Conservation (phyloP, 202 grass and related monocot species). For the Dendrocalamus latiflorus region DNA sequence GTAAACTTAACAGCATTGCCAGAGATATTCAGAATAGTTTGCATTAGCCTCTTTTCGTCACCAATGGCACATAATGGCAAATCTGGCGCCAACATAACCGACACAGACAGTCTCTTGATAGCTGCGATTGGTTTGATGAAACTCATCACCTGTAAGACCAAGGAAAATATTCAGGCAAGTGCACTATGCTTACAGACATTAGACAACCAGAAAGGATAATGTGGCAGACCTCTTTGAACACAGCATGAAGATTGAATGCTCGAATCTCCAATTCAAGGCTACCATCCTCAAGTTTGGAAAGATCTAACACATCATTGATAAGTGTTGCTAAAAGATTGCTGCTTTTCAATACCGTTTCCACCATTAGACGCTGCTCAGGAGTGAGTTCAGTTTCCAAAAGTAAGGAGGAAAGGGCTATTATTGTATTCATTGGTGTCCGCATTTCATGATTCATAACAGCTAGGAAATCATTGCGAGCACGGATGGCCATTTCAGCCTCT, state of each 20-base stretch:
- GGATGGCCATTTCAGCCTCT: too few relatives aligned
- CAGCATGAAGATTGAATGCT: constrained; percentile 91
- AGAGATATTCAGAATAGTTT: too few relatives aligned
- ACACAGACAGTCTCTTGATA: constrained; percentile 77
- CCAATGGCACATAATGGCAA: constrained; percentile 75
- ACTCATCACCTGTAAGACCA: constrained; percentile 58
- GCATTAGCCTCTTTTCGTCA: too few relatives aligned
- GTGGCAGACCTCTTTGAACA: constrained; percentile 79
- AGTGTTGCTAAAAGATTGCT: constrained; percentile 93
- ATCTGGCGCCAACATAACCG: constrained; percentile 68
- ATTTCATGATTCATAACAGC: too few relatives aligned
- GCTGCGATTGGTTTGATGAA: constrained; percentile 95
- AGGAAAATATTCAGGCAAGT: constrained; percentile 3
- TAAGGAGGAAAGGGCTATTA: too few relatives aligned
- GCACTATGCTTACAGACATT: neutral
- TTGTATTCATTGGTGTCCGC: too few relatives aligned
- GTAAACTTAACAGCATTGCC: too few relatives aligned
- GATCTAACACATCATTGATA: constrained; percentile 93
- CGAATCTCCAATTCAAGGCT: constrained; percentile 84
- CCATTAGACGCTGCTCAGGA: too few relatives aligned
- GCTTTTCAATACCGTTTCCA: constrained; percentile 87
- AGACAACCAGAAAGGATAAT: neutral
- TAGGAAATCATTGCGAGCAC: constrained; percentile 85
- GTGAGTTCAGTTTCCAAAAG: too few relatives aligned
- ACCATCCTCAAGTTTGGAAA: constrained; percentile 92